phyloP scores from a whole-genome alignment of 176 grass and related monocot species.

The sorghum (Sorghum bicolor) region DNA sequence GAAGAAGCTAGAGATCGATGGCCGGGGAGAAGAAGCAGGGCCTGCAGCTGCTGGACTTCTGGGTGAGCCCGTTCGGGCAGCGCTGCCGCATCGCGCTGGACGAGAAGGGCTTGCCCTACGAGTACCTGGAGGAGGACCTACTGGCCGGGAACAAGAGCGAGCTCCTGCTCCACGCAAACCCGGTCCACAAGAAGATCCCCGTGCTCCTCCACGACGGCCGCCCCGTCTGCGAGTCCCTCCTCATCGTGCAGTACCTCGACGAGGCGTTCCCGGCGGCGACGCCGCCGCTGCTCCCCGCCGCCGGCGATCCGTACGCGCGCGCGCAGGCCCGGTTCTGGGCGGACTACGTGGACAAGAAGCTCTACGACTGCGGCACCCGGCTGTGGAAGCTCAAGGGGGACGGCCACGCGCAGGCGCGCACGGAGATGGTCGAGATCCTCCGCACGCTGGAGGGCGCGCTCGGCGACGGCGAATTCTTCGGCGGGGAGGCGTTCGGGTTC shows the following conservation, averaged over 20 bases:
- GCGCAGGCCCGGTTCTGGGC: slow-evolving; percentile 55
- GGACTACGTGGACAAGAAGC: slow-evolving; percentile 55
- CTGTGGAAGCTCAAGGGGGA: slow-evolving; percentile 39
- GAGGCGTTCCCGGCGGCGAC: slow-evolving; percentile 28
- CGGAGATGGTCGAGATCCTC: slow-evolving; percentile 35
- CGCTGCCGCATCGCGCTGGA: too few species aligned
- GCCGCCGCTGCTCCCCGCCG: background rate
- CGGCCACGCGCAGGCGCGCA: background rate
- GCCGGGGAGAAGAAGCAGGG: too few species aligned
- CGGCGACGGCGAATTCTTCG: slow-evolving; percentile 31
- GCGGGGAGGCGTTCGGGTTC: slow-evolving; percentile 37
- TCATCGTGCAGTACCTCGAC: slow-evolving; percentile 64
- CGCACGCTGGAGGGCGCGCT: slow-evolving; percentile 33
- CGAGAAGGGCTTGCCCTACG: too few species aligned
- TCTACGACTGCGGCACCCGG: slow-evolving; percentile 30
- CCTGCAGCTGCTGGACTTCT: too few species aligned
- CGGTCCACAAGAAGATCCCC: slow-evolving; percentile 73
- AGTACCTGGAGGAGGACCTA: too few species aligned
- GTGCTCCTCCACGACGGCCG: slow-evolving; percentile 61
- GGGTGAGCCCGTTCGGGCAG: too few species aligned
- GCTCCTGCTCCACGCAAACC: slow-evolving; percentile 62
- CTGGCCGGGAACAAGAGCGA: slow-evolving; percentile 51
- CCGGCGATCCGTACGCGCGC: slow-evolving; percentile 32
- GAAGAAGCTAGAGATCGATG: too few species aligned
- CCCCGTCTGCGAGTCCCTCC: slow-evolving; percentile 51